These are phyloP conservation scores for Irpex sp. DNA, from an alignment of 1,284 basidiomycete genomes.

Conservation along the genomic window DNA sequence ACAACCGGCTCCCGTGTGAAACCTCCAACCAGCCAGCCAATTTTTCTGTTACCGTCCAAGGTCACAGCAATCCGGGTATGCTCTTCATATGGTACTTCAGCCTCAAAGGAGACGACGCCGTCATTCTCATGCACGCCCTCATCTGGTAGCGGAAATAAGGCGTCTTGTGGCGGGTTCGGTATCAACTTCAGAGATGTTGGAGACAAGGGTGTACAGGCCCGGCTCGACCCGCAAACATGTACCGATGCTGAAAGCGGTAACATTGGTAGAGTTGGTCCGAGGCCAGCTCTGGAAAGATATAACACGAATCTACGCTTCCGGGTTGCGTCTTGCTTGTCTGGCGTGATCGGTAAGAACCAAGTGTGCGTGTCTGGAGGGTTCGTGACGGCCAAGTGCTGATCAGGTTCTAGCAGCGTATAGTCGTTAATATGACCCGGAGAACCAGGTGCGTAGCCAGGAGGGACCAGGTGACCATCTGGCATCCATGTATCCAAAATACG, in stretches of 20 bases:
- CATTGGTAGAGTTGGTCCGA: conserved; percentile 34
- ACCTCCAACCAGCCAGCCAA: conserved; percentile 59
- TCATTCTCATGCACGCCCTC: conserved; percentile 74
- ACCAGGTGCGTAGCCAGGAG: conserved; percentile 19
- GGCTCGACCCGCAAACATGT: conserved; percentile 34
- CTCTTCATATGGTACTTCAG: conserved; percentile 32
- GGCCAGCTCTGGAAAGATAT: conserved; percentile 55
- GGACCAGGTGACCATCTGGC: conserved; percentile 50
- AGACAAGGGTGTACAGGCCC: conserved; percentile 36
- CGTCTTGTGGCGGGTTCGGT: conserved; percentile 51
- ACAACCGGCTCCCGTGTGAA: conserved; percentile 35
- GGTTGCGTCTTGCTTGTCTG: conserved; percentile 8
- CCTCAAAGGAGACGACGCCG: conserved; percentile 62
- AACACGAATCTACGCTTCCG: conserved; percentile 38
- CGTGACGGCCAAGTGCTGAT: conserved; percentile 38
- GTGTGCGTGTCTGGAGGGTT: conserved; percentile 40
- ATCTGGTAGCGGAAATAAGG: conserved; percentile 57
- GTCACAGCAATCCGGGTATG: conserved; percentile 47
- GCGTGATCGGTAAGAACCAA: conserved; percentile 48
- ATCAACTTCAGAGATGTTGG: conserved; percentile 54
- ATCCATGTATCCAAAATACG: conserved; percentile 59
- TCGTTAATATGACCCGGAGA: conserved; percentile 20
- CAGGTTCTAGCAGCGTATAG: conserved; percentile 34
- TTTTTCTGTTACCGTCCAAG: conserved; percentile 28
- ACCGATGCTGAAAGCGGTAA: conserved; percentile 41